These are phyloP conservation scores for Fragaria nilgerrensis DNA, from an alignment of 306 rosid genomes.

Conservation along the genomic window DNA sequence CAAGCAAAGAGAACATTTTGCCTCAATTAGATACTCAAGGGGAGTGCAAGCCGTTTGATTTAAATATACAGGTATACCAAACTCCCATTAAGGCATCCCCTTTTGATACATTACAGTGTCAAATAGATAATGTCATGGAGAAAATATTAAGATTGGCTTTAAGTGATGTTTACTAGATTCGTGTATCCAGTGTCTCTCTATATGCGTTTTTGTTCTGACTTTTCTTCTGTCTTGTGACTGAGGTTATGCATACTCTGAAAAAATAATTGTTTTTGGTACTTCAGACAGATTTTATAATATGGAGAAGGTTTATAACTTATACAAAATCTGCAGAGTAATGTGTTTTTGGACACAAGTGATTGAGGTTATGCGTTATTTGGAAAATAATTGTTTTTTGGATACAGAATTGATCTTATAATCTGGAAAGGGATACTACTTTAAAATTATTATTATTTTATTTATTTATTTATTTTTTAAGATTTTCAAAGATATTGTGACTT, in stretches of 20 bases:
- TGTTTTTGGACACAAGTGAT: background rate
- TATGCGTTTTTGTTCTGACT: background rate
- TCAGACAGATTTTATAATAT: background rate
- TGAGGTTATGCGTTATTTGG: background rate
- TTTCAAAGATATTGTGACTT: background rate
- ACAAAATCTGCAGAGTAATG: background rate
- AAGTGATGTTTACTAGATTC: background rate
- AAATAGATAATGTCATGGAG: constrained; percentile 2
- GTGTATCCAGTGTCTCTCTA: constrained; percentile 6
- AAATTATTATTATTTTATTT: background rate
- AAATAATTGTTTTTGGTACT: background rate
- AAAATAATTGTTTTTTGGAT: background rate
- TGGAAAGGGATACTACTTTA: background rate
- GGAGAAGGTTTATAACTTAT: background rate
- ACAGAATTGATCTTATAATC: background rate
- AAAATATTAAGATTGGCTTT: constrained; percentile 15
- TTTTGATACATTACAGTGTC: constrained; percentile 10
- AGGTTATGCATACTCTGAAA: constrained; percentile 2
- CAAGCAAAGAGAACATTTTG: constrained; percentile 34
- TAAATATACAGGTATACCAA: constrained; percentile 56
- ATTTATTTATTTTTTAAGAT: background rate
- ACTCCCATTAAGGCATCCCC: constrained; percentile 1
- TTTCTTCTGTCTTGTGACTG: constrained; percentile 11
- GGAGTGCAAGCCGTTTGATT: constrained; percentile 63
- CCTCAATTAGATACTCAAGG: constrained; percentile 43